Percentiles rank a stretch among this genome's conserved stretches.
Evolutionary conservation across 768 basidiomycete species (phyloP).

Genomic region (Boletus pseudopeckii): DNA sequence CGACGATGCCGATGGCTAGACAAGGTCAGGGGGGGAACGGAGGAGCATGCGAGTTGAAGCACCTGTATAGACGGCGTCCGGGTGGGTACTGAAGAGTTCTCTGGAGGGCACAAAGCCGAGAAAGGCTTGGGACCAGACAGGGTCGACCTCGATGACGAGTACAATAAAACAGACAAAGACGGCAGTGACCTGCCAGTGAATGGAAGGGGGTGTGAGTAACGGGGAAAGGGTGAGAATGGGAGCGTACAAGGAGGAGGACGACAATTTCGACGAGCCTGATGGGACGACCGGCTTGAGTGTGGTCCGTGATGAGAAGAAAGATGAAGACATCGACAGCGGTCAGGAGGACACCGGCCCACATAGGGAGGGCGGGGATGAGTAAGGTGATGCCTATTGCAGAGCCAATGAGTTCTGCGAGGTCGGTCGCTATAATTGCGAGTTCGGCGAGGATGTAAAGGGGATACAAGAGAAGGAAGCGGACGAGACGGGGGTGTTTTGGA

Average conservation of each 20-base stretch:
- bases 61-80: slow-evolving; percentile 36
- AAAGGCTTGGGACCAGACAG: slow-evolving; percentile 42
- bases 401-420: slow-evolving; percentile 59
- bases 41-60: slow-evolving; percentile 1
- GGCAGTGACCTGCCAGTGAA: slow-evolving; percentile 21
- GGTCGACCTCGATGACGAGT: slow-evolving; percentile 39
- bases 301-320: slow-evolving; percentile 41
- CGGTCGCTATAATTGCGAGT: slow-evolving; percentile 53
- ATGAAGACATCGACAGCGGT: slow-evolving; percentile 49
- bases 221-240: background rate
- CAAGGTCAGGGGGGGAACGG: slow-evolving; percentile 18
- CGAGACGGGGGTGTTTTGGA: slow-evolving; percentile 35
- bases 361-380: slow-evolving; percentile 46
- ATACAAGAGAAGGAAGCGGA: slow-evolving; percentile 41
- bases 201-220: background rate
- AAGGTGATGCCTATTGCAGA: slow-evolving; percentile 57
- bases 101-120: slow-evolving; percentile 36
- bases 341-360: slow-evolving; percentile 47
- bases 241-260: slow-evolving; percentile 33
- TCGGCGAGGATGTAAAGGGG: slow-evolving; percentile 45
- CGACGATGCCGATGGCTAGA: slow-evolving; percentile 38
- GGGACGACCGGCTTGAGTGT: slow-evolving; percentile 29
- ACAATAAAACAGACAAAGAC: slow-evolving; percentile 36
- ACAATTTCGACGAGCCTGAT: slow-evolving; percentile 39
- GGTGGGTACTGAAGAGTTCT: slow-evolving; percentile 36